phyloP scores from a whole-genome alignment of 2,329 filamentous ascomycete genomes.

The Elsinoe necatrix region DNA sequence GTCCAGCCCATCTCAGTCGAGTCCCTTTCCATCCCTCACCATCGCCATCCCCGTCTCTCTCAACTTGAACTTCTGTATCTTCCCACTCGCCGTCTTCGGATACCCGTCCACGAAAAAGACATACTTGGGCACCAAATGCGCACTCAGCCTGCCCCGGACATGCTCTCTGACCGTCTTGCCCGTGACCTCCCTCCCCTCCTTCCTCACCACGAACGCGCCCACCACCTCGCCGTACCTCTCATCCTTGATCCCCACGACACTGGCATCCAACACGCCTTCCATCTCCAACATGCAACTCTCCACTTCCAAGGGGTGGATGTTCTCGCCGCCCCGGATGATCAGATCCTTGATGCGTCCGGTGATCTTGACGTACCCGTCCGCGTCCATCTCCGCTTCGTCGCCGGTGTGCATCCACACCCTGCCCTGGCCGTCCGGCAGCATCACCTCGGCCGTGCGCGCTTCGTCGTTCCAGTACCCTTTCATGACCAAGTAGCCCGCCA shows the following conservation, averaged over 20 bases:
- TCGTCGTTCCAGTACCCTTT: conserved; percentile 79
- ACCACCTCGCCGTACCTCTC: conserved; percentile 78
- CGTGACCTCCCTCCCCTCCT: conserved; percentile 40
- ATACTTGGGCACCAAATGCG: conserved; percentile 74
- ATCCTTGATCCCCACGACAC: conserved; percentile 77
- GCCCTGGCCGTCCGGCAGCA: conserved; percentile 50
- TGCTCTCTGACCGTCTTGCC: conserved; percentile 58
- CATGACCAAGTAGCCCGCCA: conserved; percentile 82
- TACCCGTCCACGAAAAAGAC: conserved; percentile 82
- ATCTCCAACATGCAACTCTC: conserved; percentile 79
- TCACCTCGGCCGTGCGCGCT: conserved; percentile 58
- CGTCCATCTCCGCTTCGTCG: conserved; percentile 82
- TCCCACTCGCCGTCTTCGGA: conserved; percentile 91
- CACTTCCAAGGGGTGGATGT: conserved; percentile 88
- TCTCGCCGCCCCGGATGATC: conserved; percentile 91
- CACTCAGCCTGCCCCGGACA: conserved; percentile 62
- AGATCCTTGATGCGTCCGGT: conserved; percentile 90
- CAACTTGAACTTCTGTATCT: conserved; percentile 91
- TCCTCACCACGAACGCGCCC: conserved; percentile 67
- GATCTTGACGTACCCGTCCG: conserved; percentile 74
- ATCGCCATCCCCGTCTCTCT: conserved; percentile 54
- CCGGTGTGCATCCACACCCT: conserved; percentile 83
- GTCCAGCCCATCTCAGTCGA: conserved; percentile 15
- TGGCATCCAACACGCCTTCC: conserved; percentile 61
- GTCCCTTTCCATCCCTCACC: conserved; percentile 34